Evolutionary conservation across 352 stramenopile genomes (phyloP).

Genomic region (Thalassiosira exigua): DNA sequence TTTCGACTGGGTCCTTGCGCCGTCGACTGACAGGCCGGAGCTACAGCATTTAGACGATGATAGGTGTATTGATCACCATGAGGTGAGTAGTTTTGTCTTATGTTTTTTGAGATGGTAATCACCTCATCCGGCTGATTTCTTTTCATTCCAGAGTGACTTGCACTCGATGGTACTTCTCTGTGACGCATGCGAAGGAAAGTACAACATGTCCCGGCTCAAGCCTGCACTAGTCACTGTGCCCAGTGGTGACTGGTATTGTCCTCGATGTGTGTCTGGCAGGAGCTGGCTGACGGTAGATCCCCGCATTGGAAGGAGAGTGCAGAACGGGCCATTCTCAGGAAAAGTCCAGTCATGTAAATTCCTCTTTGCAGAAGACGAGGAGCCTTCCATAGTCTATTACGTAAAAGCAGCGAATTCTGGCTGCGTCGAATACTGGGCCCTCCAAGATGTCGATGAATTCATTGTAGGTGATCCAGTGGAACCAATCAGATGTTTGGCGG

Average conservation of each 20-base stretch:
- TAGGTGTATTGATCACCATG: constrained; percentile 81
- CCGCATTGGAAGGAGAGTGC: constrained; percentile 71
- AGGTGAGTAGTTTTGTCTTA: too few species aligned
- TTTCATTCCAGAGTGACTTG: too few species aligned
- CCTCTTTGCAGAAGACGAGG: constrained; percentile 55
- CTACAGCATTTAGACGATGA: constrained; percentile 83
- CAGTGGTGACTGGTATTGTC: constrained; percentile 85
- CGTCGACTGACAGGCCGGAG: constrained; percentile 57
- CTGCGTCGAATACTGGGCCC: constrained; percentile 50
- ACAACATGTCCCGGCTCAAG: constrained; percentile 81
- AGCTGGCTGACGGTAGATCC: constrained; percentile 82
- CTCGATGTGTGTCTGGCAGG: constrained; percentile 72
- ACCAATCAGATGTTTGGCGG: constrained; percentile 70
- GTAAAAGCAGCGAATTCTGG: constrained; percentile 57
- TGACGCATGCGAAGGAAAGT: constrained; percentile 86
- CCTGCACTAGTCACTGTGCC: constrained; percentile 75
- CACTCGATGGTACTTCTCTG: constrained; percentile 84
- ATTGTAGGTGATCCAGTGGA: constrained; percentile 66
- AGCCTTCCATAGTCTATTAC: constrained; percentile 71
- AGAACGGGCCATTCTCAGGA: constrained; percentile 56
- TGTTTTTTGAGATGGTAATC: too few species aligned
- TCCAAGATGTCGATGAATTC: constrained; percentile 73
- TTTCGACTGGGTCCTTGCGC: constrained; percentile 85
- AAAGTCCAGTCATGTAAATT: constrained; percentile 69
- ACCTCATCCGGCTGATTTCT: too few species aligned